A percentile compares a stretch with the other conserved stretches of the same genome.
These are phyloP conservation scores for Sphagnurus paluster DNA, from an alignment of 1,284 basidiomycete genomes.

Conservation along the genomic window DNA sequence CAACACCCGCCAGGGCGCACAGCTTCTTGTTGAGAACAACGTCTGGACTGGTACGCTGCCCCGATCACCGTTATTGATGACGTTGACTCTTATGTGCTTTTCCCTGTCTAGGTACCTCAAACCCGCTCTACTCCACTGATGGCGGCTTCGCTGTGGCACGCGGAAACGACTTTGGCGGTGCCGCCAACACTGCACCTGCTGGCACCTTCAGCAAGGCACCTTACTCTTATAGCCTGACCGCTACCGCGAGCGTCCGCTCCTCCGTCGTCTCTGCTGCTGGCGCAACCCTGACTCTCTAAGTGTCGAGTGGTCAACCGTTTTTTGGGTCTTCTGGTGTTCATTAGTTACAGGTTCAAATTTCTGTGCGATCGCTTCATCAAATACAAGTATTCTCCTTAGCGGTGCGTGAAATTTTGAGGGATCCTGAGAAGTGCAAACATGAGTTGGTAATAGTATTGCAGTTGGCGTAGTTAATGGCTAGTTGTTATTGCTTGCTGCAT, in stretches of 20 bases:
- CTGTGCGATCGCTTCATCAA: too few relatives aligned
- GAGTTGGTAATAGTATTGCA: too few relatives aligned
- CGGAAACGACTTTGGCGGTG: conserved; percentile 35
- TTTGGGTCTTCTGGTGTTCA: too few relatives aligned
- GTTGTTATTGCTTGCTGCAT: too few relatives aligned
- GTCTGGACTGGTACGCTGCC: conserved; percentile 38
- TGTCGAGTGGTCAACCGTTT: too few relatives aligned
- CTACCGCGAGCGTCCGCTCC: conserved; percentile 29
- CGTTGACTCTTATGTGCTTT: neutral
- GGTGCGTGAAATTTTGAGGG: too few relatives aligned
- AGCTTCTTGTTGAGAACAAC: conserved; percentile 49
- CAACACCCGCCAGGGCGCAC: conserved; percentile 48
- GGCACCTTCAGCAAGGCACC: conserved; percentile 39
- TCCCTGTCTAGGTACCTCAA: conserved; percentile 27
- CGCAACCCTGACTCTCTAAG: conserved; percentile 40
- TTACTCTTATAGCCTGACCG: conserved; percentile 35
- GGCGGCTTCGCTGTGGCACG: conserved; percentile 40
- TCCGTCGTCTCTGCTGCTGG: conserved; percentile 34
- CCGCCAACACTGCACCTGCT: conserved; percentile 33
- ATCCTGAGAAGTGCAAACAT: too few relatives aligned
- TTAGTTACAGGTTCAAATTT: too few relatives aligned
- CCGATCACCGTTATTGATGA: neutral
- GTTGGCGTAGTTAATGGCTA: too few relatives aligned
- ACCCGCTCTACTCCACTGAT: conserved; percentile 45
- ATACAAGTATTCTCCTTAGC: too few relatives aligned